phyloP scores from a whole-genome alignment of 1,139 yeast genomes.

The Wickerhamiella infanticola region DNA sequence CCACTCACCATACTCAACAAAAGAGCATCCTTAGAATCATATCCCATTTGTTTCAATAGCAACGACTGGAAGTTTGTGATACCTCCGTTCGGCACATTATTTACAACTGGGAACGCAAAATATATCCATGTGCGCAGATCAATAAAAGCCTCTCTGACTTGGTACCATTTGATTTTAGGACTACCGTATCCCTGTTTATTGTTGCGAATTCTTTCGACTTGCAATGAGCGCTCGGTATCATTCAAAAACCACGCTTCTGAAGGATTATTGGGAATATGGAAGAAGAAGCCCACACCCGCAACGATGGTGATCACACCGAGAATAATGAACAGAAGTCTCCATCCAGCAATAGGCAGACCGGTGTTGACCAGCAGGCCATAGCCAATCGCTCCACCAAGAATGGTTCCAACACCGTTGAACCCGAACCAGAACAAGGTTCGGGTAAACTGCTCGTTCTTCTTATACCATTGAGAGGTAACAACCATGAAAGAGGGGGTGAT shows the following conservation, averaged over 20 bases:
- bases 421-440: conserved; percentile 12
- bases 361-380: conserved; percentile 17
- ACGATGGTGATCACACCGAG: conserved; percentile 36
- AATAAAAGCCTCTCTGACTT: conserved; percentile 30
- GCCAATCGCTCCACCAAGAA: conserved; percentile 15
- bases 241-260: conserved; percentile 37
- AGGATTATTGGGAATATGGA: conserved; percentile 39
- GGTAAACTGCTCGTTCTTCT: conserved; percentile 35
- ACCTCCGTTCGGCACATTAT: conserved; percentile 40
- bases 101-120: conserved; percentile 25
- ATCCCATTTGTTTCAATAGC: conserved; percentile 27
- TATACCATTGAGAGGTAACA: conserved; percentile 41
- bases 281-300: conserved; percentile 34
- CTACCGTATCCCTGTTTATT: conserved; percentile 43
- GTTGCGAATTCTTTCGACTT: conserved; percentile 35
- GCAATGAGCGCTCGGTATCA: conserved; percentile 35
- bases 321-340: conserved; percentile 37
- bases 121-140: conserved; percentile 37
- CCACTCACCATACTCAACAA: conserved; percentile 29
- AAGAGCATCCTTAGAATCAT: conserved; percentile 27
- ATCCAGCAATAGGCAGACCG: conserved; percentile 23
- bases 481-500: conserved; percentile 45
- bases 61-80: conserved; percentile 32
- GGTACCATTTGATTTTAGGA: conserved; percentile 36
- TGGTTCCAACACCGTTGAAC: conserved; percentile 13